A percentile compares a stretch with the other conserved stretches of the same genome.
Evolutionary conservation across 2,329 filamentous ascomycete genomes (phyloP).

Genomic region (Harringtonia lauricola): DNA sequence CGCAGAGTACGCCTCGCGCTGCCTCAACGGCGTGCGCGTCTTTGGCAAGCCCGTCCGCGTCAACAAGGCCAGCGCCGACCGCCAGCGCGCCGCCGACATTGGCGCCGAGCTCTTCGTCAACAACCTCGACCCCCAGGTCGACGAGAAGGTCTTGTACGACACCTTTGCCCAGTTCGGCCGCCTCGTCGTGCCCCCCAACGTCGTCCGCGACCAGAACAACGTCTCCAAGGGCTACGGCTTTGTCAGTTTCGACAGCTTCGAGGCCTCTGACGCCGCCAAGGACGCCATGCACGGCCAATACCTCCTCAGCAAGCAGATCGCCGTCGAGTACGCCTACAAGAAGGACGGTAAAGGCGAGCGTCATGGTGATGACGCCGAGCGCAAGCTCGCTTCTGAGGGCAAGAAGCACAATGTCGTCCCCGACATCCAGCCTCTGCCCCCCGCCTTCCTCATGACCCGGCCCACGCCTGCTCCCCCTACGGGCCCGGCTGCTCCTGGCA

Average conservation of each 20-base stretch:
- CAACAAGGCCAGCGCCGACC: slow-evolving; percentile 87
- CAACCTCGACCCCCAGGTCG: slow-evolving; percentile 87
- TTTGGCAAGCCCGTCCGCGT: slow-evolving; percentile 93
- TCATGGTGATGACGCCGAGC: slow-evolving; percentile 88
- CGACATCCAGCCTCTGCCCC: slow-evolving; percentile 63
- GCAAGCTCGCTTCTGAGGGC: slow-evolving; percentile 81
- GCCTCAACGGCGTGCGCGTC: slow-evolving; percentile 91
- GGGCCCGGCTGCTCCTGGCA: slow-evolving; percentile 12
- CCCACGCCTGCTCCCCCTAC: slow-evolving; percentile 15
- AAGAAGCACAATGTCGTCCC: slow-evolving; percentile 90
- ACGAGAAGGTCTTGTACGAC: slow-evolving; percentile 92
- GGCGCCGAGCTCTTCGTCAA: slow-evolving; percentile 96
- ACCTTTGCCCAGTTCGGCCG: slow-evolving; percentile 87
- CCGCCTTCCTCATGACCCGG: slow-evolving; percentile 51
- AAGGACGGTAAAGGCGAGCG: slow-evolving; percentile 96
- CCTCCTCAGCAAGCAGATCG: slow-evolving; percentile 92
- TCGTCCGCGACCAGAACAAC: slow-evolving; percentile 79
- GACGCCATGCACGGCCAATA: slow-evolving; percentile 93
- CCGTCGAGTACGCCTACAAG: slow-evolving; percentile 97
- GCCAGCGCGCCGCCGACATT: slow-evolving; percentile 85
- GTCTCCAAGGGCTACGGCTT: slow-evolving; percentile 94
- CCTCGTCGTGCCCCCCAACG: slow-evolving; percentile 75
- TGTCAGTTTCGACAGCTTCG: slow-evolving; percentile 85
- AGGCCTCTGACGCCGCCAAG: slow-evolving; percentile 84
- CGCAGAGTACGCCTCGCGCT: slow-evolving; percentile 90